Percentiles rank a stretch among this genome's conserved stretches.
phyloP scores from a whole-genome alignment of 2,329 filamentous ascomycete species.

The Microthyrium microscopicum region DNA sequence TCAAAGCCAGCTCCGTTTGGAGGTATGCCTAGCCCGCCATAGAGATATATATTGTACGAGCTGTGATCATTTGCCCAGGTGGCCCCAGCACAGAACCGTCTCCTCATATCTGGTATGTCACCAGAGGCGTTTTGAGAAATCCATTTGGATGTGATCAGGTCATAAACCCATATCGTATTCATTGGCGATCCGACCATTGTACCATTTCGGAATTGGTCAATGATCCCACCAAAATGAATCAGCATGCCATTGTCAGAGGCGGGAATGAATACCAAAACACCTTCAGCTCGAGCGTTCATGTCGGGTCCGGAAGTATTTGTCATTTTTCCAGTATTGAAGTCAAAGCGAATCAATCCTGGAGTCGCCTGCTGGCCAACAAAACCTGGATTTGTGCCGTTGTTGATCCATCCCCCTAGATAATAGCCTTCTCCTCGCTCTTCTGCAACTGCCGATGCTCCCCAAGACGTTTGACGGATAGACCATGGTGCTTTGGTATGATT shows the following conservation, averaged over 20 bases:
- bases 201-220: conserved; percentile 31
- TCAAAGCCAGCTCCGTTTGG: conserved; percentile 35
- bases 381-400: conserved; percentile 32
- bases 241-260: conserved; percentile 42
- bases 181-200: conserved; percentile 18
- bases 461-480: conserved; percentile 32
- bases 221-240: conserved; percentile 45
- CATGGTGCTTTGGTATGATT: conserved; percentile 22
- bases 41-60: not conserved
- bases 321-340: conserved; percentile 35
- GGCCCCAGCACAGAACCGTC: conserved; percentile 38
- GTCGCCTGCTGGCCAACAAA: conserved; percentile 36
- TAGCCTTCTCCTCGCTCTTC: conserved; percentile 39
- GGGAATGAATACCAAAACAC: conserved; percentile 42
- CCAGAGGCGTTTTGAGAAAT: conserved; percentile 42
- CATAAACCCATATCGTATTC: conserved; percentile 37
- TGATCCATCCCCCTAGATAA: conserved; percentile 47
- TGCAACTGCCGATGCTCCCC: conserved; percentile 39
- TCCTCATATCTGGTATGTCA: conserved; percentile 32
- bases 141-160: conserved; percentile 43
- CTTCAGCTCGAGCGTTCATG: conserved; percentile 38
- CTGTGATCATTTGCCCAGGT: conserved; percentile 37
- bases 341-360: conserved; percentile 37
- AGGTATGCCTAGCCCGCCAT: conserved; percentile 18
- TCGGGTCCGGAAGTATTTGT: conserved; percentile 39